Evolutionary conservation across 192 early-diverging fungal species (phyloP), one percentile per base, ranked within the genome.

Genomic region (Coemansia sp.): DNA sequence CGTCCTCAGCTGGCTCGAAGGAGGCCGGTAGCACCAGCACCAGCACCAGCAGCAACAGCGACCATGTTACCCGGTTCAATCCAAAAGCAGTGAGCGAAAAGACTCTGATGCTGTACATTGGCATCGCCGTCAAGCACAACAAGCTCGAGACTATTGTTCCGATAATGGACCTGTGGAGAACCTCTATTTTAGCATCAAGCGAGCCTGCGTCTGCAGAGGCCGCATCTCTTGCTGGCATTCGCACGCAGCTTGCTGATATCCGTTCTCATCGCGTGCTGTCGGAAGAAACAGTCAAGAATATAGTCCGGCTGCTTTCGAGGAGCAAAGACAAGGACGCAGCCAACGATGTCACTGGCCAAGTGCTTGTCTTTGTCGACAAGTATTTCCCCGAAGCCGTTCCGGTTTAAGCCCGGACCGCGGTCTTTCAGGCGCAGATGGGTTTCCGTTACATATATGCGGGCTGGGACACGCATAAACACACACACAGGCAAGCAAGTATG

Each of bases 351-450:
- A 58, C 47, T 19, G 59, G 36, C 48, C 51, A 78, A 25, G 35
- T 72, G 4, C 60, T 72, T 1, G 58, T 61, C 0, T 66, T 65
- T 59, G 60, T 78, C 29, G 75, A 72, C 42, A 52, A 59, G 29
- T 56, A 78, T 29, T 77, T 71, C 54, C 75, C 75, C 6, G 75
- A 77, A 27, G 57, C 75, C 11, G 60, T 59, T 48, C 75, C 75
- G 18, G 59, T 68, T 23, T 77, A 56, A 42, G 20, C 30, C n/a
- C n/a, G n/a, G n/a, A n/a, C n/a, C n/a, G n/a, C n/a, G n/a, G n/a
- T n/a, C n/a, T n/a, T n/a, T n/a, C n/a, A n/a, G n/a, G n/a, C n/a
- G n/a, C n/a, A n/a, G n/a, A n/a, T n/a, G n/a, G n/a, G n/a, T n/a
- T n/a, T n/a, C n/a, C n/a, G n/a, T n/a, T n/a, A n/a, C n/a, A n/a